A percentile compares a stretch with the other conserved stretches of the same genome.
phyloP scores from a whole-genome alignment of 495 filamentous ascomycete species.

The Bombardia bombarda region DNA sequence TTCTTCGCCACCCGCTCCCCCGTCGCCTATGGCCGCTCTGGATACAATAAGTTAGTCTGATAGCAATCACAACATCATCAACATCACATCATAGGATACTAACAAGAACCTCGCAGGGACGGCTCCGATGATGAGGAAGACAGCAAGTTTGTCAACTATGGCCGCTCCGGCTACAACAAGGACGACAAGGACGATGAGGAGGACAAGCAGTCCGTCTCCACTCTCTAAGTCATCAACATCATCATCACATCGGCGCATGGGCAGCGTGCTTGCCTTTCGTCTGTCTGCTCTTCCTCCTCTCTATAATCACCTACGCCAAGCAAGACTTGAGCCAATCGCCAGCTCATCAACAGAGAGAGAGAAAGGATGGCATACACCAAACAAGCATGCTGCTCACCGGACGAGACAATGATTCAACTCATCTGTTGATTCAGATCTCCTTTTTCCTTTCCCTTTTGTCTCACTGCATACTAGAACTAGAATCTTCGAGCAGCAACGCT shows the following conservation, averaged over 20 bases:
- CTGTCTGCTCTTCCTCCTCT: too few relatives aligned
- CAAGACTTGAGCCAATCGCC: too few relatives aligned
- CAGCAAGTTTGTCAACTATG: slow-evolving; percentile 27
- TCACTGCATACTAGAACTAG: background rate
- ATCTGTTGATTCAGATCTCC: background rate
- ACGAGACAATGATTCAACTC: too few relatives aligned
- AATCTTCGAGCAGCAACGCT: background rate
- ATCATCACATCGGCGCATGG: too few relatives aligned
- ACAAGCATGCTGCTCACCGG: too few relatives aligned
- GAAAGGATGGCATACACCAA: too few relatives aligned
- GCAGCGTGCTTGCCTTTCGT: too few relatives aligned
- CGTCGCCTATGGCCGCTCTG: slow-evolving; percentile 47
- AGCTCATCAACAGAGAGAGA: too few relatives aligned
- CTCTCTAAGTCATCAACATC: background rate
- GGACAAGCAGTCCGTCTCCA: slow-evolving; percentile 3
- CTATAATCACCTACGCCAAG: too few relatives aligned
- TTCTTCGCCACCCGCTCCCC: slow-evolving; percentile 38
- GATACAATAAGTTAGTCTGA: slow-evolving; percentile 36
- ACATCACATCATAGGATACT: too few relatives aligned
- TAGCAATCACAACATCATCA: slow-evolving; percentile 5
- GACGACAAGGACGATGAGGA: slow-evolving; percentile 23
- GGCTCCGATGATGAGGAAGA: slow-evolving; percentile 35
- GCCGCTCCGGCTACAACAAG: slow-evolving; percentile 42
- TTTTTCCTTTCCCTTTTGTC: background rate
- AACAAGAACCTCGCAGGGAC: slow-evolving; percentile 14